Conservation (phyloP, 768 basidiomycete genomes). For the Tulasnella sp. region DNA sequence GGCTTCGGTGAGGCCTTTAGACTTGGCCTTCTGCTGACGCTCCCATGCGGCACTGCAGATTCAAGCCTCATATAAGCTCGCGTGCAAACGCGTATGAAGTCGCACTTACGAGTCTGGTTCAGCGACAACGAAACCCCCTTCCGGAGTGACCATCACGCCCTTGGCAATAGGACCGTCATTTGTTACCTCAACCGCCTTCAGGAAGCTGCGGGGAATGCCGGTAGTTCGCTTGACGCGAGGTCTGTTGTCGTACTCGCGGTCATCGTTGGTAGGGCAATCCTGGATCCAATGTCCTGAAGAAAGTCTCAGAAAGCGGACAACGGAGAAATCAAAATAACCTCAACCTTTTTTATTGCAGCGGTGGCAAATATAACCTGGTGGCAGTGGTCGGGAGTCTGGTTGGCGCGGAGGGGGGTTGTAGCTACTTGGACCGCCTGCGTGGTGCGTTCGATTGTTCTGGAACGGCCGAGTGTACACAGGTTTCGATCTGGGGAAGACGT, state of each 20-base stretch:
- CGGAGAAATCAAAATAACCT: neutral
- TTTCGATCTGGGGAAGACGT: neutral
- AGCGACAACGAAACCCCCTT: constrained; percentile 95
- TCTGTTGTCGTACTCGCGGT: constrained; percentile 87
- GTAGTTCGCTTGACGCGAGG: constrained; percentile 97
- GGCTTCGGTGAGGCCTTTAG: constrained; percentile 73
- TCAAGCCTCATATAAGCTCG: neutral
- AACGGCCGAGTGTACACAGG: neutral
- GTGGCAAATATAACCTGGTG: constrained; percentile 95
- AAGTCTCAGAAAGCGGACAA: neutral
- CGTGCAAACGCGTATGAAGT: neutral
- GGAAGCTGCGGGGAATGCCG: constrained; percentile 94
- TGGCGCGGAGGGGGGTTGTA: constrained; percentile 46
- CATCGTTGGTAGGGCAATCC: constrained; percentile 95
- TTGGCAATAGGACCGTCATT: constrained; percentile 44
- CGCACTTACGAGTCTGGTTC: constrained; percentile 84
- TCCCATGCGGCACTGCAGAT: constrained; percentile 82
- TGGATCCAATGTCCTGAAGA: constrained; percentile 95
- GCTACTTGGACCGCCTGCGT: constrained; percentile 37
- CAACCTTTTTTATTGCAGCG: constrained; percentile 96
- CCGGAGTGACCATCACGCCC: constrained; percentile 97
- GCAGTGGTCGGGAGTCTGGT: constrained; percentile 66
- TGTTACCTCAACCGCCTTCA: constrained; percentile 91
- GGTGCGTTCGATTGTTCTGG: neutral
- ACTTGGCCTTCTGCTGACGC: constrained; percentile 64